These are phyloP conservation scores for Curvularia hawaiiensis DNA, from an alignment of 2,329 filamentous ascomycete species.

Conservation along the genomic window DNA sequence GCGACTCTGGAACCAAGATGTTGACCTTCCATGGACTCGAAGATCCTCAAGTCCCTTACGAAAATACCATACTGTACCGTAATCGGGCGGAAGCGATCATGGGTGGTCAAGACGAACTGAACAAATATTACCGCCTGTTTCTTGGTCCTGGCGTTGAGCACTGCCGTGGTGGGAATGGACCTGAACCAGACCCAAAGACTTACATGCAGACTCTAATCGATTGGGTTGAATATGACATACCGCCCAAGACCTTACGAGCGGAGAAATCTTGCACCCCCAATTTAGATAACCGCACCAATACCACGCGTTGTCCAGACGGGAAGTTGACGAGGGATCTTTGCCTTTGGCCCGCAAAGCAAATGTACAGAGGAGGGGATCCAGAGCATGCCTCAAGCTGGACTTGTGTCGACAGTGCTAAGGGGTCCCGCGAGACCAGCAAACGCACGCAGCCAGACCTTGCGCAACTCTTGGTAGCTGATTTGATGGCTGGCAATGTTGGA, in stretches of 20 bases:
- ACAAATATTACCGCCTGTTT: conserved; percentile 41
- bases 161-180: conserved; percentile 23
- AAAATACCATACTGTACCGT: conserved; percentile 34
- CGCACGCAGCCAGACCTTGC: background rate
- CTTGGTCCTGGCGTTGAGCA: conserved; percentile 38
- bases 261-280: background rate
- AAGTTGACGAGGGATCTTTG: background rate
- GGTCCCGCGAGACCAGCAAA: background rate
- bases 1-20: conserved; percentile 32
- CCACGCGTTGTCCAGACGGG: background rate
- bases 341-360: background rate
- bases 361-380: background rate
- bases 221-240: conserved; percentile 37
- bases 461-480: background rate
- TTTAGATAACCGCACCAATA: too few species aligned
- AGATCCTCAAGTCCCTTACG: conserved; percentile 33
- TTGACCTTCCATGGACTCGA: conserved; percentile 37
- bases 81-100: conserved; percentile 30
- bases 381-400: background rate
- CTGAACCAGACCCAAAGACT: conserved; percentile 28
- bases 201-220: conserved; percentile 29
- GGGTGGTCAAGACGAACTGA: conserved; percentile 31
- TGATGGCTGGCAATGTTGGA: background rate
- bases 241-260: conserved; percentile 17
- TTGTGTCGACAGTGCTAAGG: background rate